These are phyloP conservation scores for Botrytis cinerea DNA, from an alignment of 2,329 filamentous ascomycete species.

Conservation along the genomic window DNA sequence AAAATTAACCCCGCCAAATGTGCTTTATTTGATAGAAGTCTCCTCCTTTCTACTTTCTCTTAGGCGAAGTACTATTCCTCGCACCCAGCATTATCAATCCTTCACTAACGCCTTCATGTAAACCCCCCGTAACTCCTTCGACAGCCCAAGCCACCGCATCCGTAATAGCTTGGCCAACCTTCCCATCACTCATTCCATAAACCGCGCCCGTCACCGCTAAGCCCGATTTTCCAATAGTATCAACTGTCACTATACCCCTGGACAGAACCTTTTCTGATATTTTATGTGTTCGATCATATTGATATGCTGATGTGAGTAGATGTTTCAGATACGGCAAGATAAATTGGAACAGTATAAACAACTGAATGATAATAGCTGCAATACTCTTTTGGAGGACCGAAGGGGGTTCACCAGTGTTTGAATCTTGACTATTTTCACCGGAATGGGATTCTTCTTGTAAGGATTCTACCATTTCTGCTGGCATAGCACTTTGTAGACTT, in stretches of 20 bases:
- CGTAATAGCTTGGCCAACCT: slow-evolving; percentile 59
- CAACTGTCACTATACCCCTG: slow-evolving; percentile 53
- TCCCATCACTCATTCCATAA: slow-evolving; percentile 63
- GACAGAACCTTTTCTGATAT: slow-evolving; percentile 60
- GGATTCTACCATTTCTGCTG: slow-evolving; percentile 40
- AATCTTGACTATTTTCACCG: background rate
- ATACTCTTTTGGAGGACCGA: slow-evolving; percentile 62
- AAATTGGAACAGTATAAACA: slow-evolving; percentile 62
- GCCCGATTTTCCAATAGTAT: slow-evolving; percentile 54
- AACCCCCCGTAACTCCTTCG: slow-evolving; percentile 63
- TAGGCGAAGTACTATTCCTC: slow-evolving; percentile 4
- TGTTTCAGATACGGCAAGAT: slow-evolving; percentile 61
- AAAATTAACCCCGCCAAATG: background rate
- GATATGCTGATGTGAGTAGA: slow-evolving; percentile 55
- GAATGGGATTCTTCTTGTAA: slow-evolving; percentile 25
- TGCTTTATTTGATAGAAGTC: slow-evolving; percentile 10
- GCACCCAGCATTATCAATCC: slow-evolving; percentile 51
- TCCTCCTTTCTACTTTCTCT: slow-evolving; percentile 20
- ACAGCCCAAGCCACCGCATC: slow-evolving; percentile 62
- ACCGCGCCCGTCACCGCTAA: slow-evolving; percentile 56
- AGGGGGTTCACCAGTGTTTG: slow-evolving; percentile 34
- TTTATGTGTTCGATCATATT: slow-evolving; percentile 66
- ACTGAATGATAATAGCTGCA: slow-evolving; percentile 56
- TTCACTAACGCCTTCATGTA: slow-evolving; percentile 64
- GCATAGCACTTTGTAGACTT: slow-evolving; percentile 54